Base-by-base conservation (phyloP, 768 basidiomycete species). In the Boletellus emodensis region DNA sequence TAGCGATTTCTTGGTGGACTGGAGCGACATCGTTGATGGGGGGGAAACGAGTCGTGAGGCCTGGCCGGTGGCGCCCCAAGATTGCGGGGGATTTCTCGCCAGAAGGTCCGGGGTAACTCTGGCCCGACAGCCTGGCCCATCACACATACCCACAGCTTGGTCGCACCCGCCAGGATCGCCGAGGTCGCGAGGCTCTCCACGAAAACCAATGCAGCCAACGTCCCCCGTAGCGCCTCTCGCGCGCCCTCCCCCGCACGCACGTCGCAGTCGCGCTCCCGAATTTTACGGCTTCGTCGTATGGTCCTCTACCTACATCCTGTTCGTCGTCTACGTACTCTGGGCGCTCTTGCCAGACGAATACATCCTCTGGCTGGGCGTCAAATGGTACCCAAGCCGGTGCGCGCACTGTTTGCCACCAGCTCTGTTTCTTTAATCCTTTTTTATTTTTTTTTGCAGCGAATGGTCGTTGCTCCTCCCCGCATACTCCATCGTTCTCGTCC, bases 251-350 rank as follows among this genome's bases (percentile, higher is more conserved):
- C 70, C 73, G 6, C 67, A 62, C 36, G 79, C 77, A 46, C 64
- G 71, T 52, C 80, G 79, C 53, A 85, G 82, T 64, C 82, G 87
- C 9, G 86, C 87, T 12, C 78, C 87, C 38, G 91, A 94, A 69
- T 86, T 92, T 61, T 91, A 92, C 58, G 91, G 92, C n/a, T 94
- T 93, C 63, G 88, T 87, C 5, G 88, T 87, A 14, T 89, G 84
- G 85, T 83, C 84, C 9, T 82, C 82, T 0, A 92, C 92, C 0
- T 83, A 79, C 45, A 68, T 91, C 24, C 67, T 82, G 2, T 93
- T 87, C 61, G 65, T 79, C 46, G 60, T 87, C 22, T 92, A 87
- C 63, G 60, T 91, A 32, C 70, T 91, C 6, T 94, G 91, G 91
- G 88, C 85, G 1, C 64, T 92, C 34, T 72, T 90, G 13, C 90